Base-by-base conservation (phyloP, 2,329 filamentous ascomycete species). In the Penicillium expansum region DNA sequence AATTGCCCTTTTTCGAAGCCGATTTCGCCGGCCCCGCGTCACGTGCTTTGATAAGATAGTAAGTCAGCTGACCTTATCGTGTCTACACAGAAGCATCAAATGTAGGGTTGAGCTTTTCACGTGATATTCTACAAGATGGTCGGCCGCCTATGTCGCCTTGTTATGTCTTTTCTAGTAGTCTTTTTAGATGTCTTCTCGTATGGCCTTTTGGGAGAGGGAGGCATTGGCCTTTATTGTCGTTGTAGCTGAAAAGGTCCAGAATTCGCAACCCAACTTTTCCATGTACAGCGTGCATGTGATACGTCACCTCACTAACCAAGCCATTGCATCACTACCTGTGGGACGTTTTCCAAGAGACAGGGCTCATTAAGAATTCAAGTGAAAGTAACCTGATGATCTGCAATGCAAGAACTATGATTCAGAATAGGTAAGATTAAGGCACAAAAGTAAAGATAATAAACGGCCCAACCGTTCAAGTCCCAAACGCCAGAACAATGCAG, bases 401-500 rank as follows among this genome's bases (percentile, higher is more conserved):
- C 2, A 24, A 22, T 50, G 9, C 20, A 49, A 32, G 1, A 27
- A 35, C 1, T 32, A 24, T 30, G 13, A 55, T 30, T 32, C 38
- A 29, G 20, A 50, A 35, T 27, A 38, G 39, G 22, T 43, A 43
- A 22, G 13, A 48, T 42, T 35, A 55, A 43, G 30, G 30, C 29
- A 55, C 22, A 37, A 38, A 29, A 48, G 14, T 22, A 18, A 24
- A 14, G 13, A n/a, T 38, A 37, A 22, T n/a, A n/a, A 41, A 47
- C 51, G 32, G 52, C 42, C 49, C 53, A 49, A 55, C 41, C 33
- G 51, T 55, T 55, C 29, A 53, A 51, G 52, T 55, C 51, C 63
- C 50, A 63, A 65, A 65, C 68, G 64, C 68, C 68, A 56, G 33
- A 68, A 65, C 67, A 64, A 71, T 71, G 68, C 68, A 64, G 38